Percentiles rank a stretch among this genome's conserved stretches.
Conservation (phyloP, 108 stramenopile species). For the Heterococcus sp. region DNA sequence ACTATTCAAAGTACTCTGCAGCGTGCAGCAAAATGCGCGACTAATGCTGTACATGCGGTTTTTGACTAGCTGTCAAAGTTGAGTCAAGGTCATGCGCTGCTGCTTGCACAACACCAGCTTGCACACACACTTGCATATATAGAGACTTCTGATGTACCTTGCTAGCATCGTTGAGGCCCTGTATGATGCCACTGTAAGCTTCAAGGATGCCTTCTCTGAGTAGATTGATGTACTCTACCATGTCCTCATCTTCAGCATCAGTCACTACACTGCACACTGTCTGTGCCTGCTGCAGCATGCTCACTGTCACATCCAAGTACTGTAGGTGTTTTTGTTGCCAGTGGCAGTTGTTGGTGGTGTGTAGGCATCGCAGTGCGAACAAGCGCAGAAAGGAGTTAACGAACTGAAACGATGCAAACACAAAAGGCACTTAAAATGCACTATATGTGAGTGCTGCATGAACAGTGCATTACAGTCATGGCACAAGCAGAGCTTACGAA, state of each 20-base stretch:
- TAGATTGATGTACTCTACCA: conserved; percentile 86
- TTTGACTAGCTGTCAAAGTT: no score
- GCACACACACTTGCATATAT: conserved; percentile 14
- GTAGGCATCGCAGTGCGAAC: no score
- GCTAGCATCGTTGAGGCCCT: conserved; percentile 53
- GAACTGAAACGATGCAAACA: no score
- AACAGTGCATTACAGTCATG: no score
- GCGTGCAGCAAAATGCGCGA: not conserved
- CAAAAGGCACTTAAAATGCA: no score
- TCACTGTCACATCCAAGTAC: conserved; percentile 39
- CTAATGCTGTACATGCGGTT: no score
- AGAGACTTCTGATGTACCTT: no score
- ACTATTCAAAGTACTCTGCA: not conserved
- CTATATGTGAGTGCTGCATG: no score
- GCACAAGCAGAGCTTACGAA: no score
- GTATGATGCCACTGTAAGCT: conserved; percentile 90
- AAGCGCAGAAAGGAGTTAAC: no score
- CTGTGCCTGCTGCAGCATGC: conserved; percentile 83
- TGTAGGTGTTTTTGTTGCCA: no score
- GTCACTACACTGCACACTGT: conserved; percentile 60
- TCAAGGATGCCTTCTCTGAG: conserved; percentile 86
- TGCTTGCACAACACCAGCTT: conserved; percentile 17
- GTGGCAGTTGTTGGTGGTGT: no score
- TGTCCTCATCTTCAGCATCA: conserved; percentile 85
- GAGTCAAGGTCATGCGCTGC: conserved; percentile 16